Evolutionary conservation across 352 stramenopile species (phyloP), one percentile per base, ranked within the genome.

Genomic region (Globisporangium cystogenes): DNA sequence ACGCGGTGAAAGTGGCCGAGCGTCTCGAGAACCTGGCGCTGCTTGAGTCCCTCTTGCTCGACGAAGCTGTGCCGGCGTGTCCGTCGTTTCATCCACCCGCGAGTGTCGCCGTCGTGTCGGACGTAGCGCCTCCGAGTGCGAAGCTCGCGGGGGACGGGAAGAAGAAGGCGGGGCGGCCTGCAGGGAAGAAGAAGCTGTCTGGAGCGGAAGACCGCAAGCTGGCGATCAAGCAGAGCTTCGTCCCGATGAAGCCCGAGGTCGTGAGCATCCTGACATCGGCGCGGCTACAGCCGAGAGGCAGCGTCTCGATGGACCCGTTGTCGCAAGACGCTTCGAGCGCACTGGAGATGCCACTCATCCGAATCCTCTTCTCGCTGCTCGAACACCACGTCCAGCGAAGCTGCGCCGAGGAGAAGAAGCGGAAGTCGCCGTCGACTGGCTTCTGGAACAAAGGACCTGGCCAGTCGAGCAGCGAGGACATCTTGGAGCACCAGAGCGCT

Each of bases 1-100:
- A 75, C 24, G 48, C 52, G 15, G 42, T 11, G 6, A 79, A 72
- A 40, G 68, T 82, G 5, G 44, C 67, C 5, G 51, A 78, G 48
- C 74, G 74, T 1, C 65, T 86, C 15, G 60, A 72, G 43, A 72
- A 83, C 33, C 47, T 80, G 1, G 55, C 71, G 2, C 29, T 67
- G 21, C 51, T 86, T 3, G 74, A 86, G 57, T 60, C 64, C 3
- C 58, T 74, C 21, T 46, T 85, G 29, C 35, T 75, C 1, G 67
- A 81, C 7, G 65, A 76, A 1, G 27, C 72, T 26, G 26, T 79
- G 10, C 36, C 56, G 15, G 51, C 39, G 15, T 68, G 67, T 20
- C 57, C 46, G 10, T 56, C 58, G 12, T 81, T 81, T 47, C 39
- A 51, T 4, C 59, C 70, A n/a, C 69, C 67, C n/a, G 62, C 61